A percentile compares a stretch with the other conserved stretches of the same genome.
These are phyloP conservation scores for Ceratobasidium sp. DNA, from an alignment of 1,284 basidiomycete species.

Conservation along the genomic window DNA sequence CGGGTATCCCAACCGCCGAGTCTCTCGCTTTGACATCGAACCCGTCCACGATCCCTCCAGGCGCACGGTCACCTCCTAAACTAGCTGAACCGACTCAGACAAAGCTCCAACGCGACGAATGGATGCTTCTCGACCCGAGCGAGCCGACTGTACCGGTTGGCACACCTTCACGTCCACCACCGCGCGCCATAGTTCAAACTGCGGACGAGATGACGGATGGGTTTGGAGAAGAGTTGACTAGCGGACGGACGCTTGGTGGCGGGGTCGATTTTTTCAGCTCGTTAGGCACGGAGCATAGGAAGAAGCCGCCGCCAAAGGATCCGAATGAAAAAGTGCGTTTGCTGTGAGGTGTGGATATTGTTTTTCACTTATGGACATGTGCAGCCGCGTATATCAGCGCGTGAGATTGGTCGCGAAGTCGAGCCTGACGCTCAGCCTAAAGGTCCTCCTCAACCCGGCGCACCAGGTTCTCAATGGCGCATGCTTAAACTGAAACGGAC, in stretches of 20 bases:
- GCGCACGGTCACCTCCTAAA: conserved; percentile 64
- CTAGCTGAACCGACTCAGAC: conserved; percentile 62
- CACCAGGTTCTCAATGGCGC: conserved; percentile 94
- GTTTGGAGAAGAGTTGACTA: conserved; percentile 72
- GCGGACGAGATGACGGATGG: conserved; percentile 73
- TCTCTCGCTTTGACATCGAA: conserved; percentile 77
- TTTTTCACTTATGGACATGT: conserved; percentile 36
- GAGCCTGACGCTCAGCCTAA: conserved; percentile 64
- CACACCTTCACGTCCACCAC: conserved; percentile 52
- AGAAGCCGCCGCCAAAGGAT: conserved; percentile 67
- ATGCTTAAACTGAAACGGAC: conserved; percentile 96
- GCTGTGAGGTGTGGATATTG: not conserved
- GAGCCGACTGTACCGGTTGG: conserved; percentile 51
- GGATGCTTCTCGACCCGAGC: conserved; percentile 81
- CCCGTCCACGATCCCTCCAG: conserved; percentile 61
- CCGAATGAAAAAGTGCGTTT: conserved; percentile 72
- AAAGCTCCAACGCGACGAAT: conserved; percentile 79
- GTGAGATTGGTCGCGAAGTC: conserved; percentile 86
- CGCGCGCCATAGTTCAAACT: conserved; percentile 47
- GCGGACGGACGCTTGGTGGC: conserved; percentile 65
- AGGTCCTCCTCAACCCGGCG: conserved; percentile 74
- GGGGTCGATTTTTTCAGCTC: conserved; percentile 87
- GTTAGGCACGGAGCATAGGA: conserved; percentile 81
- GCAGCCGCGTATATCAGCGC: conserved; percentile 73
- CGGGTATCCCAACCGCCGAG: conserved; percentile 82